Base-by-base conservation (phyloP, 352 stramenopile species). In the Globisporangium alternatum region DNA sequence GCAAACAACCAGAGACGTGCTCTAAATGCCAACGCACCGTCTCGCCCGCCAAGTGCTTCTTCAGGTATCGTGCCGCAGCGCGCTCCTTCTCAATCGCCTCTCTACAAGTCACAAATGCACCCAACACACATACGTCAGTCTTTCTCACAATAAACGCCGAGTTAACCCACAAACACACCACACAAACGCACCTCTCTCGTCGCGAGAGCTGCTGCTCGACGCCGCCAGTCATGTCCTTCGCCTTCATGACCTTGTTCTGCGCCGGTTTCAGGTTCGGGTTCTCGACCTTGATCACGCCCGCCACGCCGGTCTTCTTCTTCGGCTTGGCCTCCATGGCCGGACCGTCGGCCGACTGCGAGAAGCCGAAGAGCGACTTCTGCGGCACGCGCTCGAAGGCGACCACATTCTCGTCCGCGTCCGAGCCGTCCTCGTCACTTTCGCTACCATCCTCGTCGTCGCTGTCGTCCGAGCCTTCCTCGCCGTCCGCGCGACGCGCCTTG, bases 71-170 rank as follows among this genome's bases (percentile, higher is more conserved):
- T 4, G 83, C 83, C 5, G 79, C 74, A 17, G 83, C 73, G 0
- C 71, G 75, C 65, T 95, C 85, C 77, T 95, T 94, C 72, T 96
- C 88, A 21, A 96, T 83, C 39, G 87, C 83, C 70, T 96, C 88
- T 28, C 77, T 85, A 28, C 17, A 12, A 8, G 30, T 19, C 48
- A 45, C 28, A 35, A 15, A 57, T 22, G 53, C 10, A 41, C 12
- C 53, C 15, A 31, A 28, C 4, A 56, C 22, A 61, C 30, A 17
- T 25, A 31, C 19, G 35, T 21, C 35, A 22, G 12, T 28, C 54
- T 25, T 17, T 33, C 10, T 48, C 43, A 53, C 28, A 33, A 52
- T 56, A 19, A 31, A 22, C 12, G 13, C 22, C 12, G 19, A 10
- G 48, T n/a, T 47, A 49, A 41, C 47, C 54, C 6, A 45, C 31